Evolutionary conservation across 2,329 filamentous ascomycete species (phyloP).

Genomic region (Fusarium napiforme): DNA sequence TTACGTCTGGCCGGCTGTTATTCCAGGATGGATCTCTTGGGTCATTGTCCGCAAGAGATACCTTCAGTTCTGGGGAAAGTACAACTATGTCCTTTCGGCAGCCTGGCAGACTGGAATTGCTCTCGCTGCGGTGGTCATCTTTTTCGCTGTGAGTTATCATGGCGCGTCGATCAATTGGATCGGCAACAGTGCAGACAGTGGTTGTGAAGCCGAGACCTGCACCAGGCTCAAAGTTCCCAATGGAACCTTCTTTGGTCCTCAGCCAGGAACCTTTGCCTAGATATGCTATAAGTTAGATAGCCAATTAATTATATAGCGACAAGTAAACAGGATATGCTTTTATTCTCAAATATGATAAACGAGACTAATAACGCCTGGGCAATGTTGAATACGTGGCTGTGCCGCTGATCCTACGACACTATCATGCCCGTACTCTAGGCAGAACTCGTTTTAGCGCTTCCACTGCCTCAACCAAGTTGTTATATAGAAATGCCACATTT

Average conservation of each 20-base stretch:
- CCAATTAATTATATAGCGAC: not conserved
- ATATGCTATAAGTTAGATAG: not conserved
- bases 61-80: constrained; percentile 61
- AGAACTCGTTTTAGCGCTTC: not conserved
- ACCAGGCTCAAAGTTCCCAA: constrained; percentile 40
- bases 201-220: constrained; percentile 42
- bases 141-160: constrained; percentile 59
- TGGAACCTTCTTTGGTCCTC: constrained; percentile 48
- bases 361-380: not conserved
- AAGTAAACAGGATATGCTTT: too few species aligned
- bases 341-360: not conserved
- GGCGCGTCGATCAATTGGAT: constrained; percentile 56
- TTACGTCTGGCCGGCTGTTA: constrained; percentile 60
- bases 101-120: constrained; percentile 58
- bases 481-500: not conserved
- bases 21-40: constrained; percentile 60
- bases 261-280: constrained; percentile 27
- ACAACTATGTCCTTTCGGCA: constrained; percentile 61
- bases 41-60: constrained; percentile 57
- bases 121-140: constrained; percentile 59
- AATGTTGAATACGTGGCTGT: not conserved
- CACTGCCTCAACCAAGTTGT: not conserved
- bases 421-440: not conserved
- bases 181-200: constrained; percentile 51
- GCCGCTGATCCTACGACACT: not conserved